These are phyloP conservation scores for Metschnikowia corniflorae DNA, from an alignment of 805 yeast species.

Conservation along the genomic window DNA sequence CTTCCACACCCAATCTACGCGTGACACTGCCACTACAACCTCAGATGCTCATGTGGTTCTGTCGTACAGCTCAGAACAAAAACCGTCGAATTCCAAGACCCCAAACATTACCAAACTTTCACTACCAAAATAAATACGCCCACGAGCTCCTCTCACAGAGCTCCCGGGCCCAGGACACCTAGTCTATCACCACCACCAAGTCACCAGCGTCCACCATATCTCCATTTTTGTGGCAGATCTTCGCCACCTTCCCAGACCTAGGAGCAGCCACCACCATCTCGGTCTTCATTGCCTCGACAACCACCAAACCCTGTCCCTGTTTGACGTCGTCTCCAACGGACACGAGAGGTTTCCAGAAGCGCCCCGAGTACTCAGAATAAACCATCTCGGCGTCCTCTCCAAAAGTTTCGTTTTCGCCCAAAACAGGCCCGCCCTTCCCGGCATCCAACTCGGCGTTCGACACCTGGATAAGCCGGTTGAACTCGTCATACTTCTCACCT, in stretches of 20 bases:
- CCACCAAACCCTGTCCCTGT: slow-evolving; percentile 75
- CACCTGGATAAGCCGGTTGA: slow-evolving; percentile 75
- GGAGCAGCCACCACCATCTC: slow-evolving; percentile 88
- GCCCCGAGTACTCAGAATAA: slow-evolving; percentile 93
- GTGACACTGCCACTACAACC: too few relatives aligned
- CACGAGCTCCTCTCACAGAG: too few relatives aligned
- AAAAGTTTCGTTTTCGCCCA: slow-evolving; percentile 49
- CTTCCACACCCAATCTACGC: too few relatives aligned
- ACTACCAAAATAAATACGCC: too few relatives aligned
- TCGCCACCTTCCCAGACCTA: slow-evolving; percentile 63
- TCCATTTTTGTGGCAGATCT: slow-evolving; percentile 77
- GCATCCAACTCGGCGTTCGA: slow-evolving; percentile 70
- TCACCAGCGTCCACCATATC: slow-evolving; percentile 98
- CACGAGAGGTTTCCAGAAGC: slow-evolving; percentile 92
- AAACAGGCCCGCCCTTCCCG: slow-evolving; percentile 42
- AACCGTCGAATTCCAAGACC: too few relatives aligned
- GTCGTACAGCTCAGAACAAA: too few relatives aligned
- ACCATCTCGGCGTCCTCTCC: slow-evolving; percentile 80
- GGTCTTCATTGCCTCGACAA: slow-evolving; percentile 97
- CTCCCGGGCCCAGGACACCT: too few relatives aligned
- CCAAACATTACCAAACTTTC: too few relatives aligned
- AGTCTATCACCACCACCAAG: slow-evolving; percentile 76
- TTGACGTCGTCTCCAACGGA: slow-evolving; percentile 71
- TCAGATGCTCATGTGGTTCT: too few relatives aligned
- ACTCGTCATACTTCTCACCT: slow-evolving; percentile 82